Conservation (phyloP, 192 early-diverging fungal genomes). For the Entomortierella beljakovae region DNA sequence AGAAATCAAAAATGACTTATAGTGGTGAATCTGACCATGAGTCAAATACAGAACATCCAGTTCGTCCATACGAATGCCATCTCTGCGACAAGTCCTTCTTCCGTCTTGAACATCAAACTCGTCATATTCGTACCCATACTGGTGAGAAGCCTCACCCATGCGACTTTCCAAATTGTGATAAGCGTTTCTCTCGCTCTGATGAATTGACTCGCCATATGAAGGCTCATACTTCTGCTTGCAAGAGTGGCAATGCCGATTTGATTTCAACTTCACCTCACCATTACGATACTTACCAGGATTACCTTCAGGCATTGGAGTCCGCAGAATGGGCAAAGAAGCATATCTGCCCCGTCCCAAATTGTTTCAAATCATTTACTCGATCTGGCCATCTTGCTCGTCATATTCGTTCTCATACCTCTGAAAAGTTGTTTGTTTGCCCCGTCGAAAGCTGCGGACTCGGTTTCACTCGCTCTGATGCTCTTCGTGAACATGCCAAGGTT, state of each 20-base stretch:
- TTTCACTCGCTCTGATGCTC: constrained; percentile 82
- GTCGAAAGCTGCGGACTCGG: constrained; percentile 70
- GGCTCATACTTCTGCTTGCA: constrained; percentile 66
- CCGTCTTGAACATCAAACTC: constrained; percentile 84
- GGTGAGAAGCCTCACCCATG: constrained; percentile 87
- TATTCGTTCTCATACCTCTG: constrained; percentile 50
- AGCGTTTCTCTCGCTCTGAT: constrained; percentile 82
- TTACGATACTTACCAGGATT: constrained; percentile 52
- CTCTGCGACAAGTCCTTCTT: constrained; percentile 82
- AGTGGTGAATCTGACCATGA: constrained; percentile 38
- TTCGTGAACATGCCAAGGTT: constrained; percentile 79
- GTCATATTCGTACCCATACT: constrained; percentile 85
- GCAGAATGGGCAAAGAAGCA: constrained; percentile 54
- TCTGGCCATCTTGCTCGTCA: constrained; percentile 55
- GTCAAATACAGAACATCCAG: constrained; percentile 10
- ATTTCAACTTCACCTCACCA: constrained; percentile 61
- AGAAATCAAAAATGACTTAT: constrained; percentile 14
- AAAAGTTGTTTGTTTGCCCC: constrained; percentile 52
- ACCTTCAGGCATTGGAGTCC: constrained; percentile 44
- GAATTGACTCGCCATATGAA: constrained; percentile 82
- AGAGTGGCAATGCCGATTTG: constrained; percentile 69
- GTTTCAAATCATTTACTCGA: constrained; percentile 55
- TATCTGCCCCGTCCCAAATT: constrained; percentile 54
- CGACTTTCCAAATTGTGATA: constrained; percentile 80
- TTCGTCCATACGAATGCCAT: constrained; percentile 80